Conservation (phyloP, 2,329 filamentous ascomycete genomes). For the Aspergillus tubingensis region DNA sequence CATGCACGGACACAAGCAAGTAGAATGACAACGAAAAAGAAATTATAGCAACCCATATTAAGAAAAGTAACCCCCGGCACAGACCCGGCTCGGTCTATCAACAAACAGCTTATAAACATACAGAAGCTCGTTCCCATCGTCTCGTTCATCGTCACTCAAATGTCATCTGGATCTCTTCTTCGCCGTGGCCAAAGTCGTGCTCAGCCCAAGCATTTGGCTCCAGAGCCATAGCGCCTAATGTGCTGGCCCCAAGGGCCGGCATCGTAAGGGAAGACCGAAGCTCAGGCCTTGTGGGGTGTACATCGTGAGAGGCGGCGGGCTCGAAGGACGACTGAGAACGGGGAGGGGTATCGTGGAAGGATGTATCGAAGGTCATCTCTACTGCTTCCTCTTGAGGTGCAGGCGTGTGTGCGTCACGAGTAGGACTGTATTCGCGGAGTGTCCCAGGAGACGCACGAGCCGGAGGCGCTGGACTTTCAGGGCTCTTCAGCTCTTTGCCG, state of each 20-base stretch:
- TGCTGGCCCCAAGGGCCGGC: constrained; percentile 28
- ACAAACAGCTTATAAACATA: constrained; percentile 8
- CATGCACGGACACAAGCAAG: neutral
- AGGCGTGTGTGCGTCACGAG: constrained; percentile 15
- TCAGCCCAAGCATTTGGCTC: constrained; percentile 70
- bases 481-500: constrained; percentile 45
- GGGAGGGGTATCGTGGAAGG: constrained; percentile 51
- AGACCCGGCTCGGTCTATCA: neutral
- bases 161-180: constrained; percentile 77
- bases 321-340: constrained; percentile 23
- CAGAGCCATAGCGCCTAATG: constrained; percentile 34
- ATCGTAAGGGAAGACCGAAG: constrained; percentile 36
- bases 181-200: constrained; percentile 51
- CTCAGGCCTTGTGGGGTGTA: constrained; percentile 25
- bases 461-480: constrained; percentile 37
- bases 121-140: constrained; percentile 7
- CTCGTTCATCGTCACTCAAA: constrained; percentile 62
- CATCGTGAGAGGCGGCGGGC: constrained; percentile 12
- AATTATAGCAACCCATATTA: neutral
- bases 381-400: constrained; percentile 42
- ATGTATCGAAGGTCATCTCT: constrained; percentile 72
- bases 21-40: neutral
- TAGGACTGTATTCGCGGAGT: constrained; percentile 13
- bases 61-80: neutral
- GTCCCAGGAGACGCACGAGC: constrained; percentile 25